A percentile compares a stretch with the other conserved stretches of the same genome.
These are phyloP conservation scores for Vicia villosa DNA, from an alignment of 306 rosid species.

Conservation along the genomic window DNA sequence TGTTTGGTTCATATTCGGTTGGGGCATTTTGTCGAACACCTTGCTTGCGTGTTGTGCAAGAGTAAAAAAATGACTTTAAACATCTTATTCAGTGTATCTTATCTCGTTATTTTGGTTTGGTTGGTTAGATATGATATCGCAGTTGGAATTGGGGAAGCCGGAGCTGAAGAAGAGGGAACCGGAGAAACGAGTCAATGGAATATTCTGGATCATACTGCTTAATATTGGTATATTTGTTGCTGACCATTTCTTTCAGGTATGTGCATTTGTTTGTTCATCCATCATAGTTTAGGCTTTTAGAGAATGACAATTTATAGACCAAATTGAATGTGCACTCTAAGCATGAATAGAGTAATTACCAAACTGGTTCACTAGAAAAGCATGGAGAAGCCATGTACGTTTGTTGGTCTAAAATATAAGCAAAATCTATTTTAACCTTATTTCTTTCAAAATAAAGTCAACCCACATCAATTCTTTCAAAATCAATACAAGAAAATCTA, in stretches of 20 bases:
- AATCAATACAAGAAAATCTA: background rate
- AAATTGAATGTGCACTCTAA: too few relatives aligned
- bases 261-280: background rate
- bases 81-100: background rate
- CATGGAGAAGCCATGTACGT: too few relatives aligned
- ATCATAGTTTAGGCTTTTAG: too few relatives aligned
- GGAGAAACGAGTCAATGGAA: constrained; percentile 72
- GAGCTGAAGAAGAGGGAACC: constrained; percentile 51
- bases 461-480: background rate
- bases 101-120: background rate
- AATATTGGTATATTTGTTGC: constrained; percentile 75
- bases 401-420: too few relatives aligned
- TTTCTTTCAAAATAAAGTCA: background rate
- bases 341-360: too few relatives aligned
- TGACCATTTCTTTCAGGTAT: constrained; percentile 82
- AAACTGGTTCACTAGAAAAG: too few relatives aligned
- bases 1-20: background rate
- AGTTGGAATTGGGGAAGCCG: constrained; percentile 70
- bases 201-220: constrained; percentile 86
- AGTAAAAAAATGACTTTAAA: background rate
- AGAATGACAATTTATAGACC: too few relatives aligned
- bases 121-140: constrained; percentile 69
- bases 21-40: constrained; percentile 50
- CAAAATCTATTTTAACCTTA: background rate
- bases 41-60: constrained; percentile 28